A percentile compares a stretch with the other conserved stretches of the same genome.
Conservation (phyloP, 176 grass and related monocot species). For the Triticum turgidum region DNA sequence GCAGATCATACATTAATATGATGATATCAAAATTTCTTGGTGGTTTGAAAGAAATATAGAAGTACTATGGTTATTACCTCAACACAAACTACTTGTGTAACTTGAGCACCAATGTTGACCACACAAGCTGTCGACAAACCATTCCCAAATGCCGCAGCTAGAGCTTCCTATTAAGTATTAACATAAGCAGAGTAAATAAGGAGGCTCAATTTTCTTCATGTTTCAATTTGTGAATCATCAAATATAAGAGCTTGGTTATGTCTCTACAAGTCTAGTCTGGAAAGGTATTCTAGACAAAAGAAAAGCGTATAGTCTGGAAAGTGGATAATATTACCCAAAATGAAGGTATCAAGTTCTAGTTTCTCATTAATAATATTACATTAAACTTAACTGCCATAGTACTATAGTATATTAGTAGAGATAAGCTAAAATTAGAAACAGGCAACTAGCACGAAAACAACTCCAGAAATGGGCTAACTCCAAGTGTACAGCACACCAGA, state of each 20-base stretch:
- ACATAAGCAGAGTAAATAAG: constrained; percentile 29
- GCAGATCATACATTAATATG: not conserved
- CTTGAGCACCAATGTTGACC: constrained; percentile 94
- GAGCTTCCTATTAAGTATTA: constrained; percentile 73
- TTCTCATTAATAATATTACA: not conserved
- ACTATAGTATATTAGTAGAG: not conserved
- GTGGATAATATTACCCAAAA: not conserved
- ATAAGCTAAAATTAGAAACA: not conserved
- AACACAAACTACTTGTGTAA: constrained; percentile 92
- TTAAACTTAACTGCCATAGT: not conserved
- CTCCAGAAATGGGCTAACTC: not conserved
- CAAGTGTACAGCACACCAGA: not conserved
- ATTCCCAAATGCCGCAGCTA: constrained; percentile 95
- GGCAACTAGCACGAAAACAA: not conserved
- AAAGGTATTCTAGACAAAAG: no score
- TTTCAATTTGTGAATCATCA: constrained; percentile 11
- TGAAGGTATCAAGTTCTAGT: constrained; percentile 6
- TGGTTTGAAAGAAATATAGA: constrained; percentile 12
- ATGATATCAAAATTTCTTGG: constrained; percentile 4
- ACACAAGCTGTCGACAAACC: constrained; percentile 93
- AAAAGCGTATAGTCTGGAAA: not conserved
- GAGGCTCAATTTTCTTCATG: not conserved
- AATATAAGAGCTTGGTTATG: not conserved
- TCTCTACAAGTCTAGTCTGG: not conserved
- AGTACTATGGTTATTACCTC: constrained; percentile 52